Percentiles rank a stretch among this genome's conserved stretches.
These are phyloP conservation scores for Ottelia alismoides DNA, from an alignment of 106 monocot genomes.

Conservation along the genomic window DNA sequence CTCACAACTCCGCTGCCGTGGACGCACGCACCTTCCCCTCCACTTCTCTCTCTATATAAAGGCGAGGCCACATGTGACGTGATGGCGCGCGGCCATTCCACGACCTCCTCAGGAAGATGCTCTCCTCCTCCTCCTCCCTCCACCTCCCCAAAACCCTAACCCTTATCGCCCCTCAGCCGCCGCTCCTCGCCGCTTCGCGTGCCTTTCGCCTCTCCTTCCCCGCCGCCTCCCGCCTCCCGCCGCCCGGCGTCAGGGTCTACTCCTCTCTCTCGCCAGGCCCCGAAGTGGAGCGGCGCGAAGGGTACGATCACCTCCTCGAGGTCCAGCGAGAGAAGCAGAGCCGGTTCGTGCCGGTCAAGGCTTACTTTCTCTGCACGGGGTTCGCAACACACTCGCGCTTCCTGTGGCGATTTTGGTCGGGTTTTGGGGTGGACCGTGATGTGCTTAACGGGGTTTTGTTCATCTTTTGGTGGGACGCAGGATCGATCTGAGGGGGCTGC, in stretches of 20 bases:
- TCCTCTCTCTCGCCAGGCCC: constrained; percentile 19
- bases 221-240: not conserved
- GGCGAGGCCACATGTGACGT: too few species aligned
- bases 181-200: not conserved
- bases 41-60: too few species aligned
- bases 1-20: not conserved
- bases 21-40: not conserved
- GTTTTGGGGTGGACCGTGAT: constrained; percentile 1
- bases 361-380: constrained; percentile 86
- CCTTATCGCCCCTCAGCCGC: not conserved
- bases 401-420: not conserved
- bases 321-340: constrained; percentile 82
- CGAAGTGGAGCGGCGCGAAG: constrained; percentile 33
- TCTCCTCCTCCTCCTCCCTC: constrained; percentile 11
- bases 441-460: not conserved
- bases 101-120: not conserved
- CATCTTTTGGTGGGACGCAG: constrained; percentile 20
- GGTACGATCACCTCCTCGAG: constrained; percentile 54
- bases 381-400: too few species aligned
- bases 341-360: constrained; percentile 84
- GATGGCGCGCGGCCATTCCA: too few species aligned
- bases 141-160: constrained; percentile 32
- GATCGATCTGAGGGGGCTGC: constrained; percentile 86
- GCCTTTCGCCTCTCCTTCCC: constrained; percentile 1
- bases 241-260: constrained; percentile 1